A percentile compares a stretch with the other conserved stretches of the same genome.
phyloP scores from a whole-genome alignment of 139 green algal species.

The Auxenochlorella pyrenoidosa region DNA sequence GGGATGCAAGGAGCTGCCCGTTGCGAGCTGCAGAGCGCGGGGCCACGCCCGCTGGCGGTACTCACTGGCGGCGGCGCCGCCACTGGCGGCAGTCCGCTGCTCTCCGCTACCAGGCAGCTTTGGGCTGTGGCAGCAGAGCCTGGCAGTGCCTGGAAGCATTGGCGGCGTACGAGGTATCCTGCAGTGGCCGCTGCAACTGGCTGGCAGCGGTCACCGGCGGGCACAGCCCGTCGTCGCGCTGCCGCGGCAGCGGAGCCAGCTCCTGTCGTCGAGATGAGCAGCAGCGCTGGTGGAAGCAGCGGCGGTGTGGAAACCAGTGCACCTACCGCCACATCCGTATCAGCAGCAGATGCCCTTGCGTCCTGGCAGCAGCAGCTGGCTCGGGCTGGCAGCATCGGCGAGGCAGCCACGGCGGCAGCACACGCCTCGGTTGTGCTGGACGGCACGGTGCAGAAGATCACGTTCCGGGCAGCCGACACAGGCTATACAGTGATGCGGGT shows the following conservation, averaged over 20 bases:
- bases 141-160: neutral
- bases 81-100: neutral
- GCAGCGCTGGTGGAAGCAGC: neutral
- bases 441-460: conserved; percentile 50
- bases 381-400: neutral
- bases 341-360: neutral
- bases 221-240: neutral
- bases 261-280: neutral
- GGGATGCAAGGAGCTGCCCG: neutral
- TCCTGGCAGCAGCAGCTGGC: neutral
- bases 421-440: neutral
- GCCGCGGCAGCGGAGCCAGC: neutral
- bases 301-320: no score
- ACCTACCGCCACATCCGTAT: no score
- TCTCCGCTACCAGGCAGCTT: neutral
- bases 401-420: neutral
- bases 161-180: neutral
- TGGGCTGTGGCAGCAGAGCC: no score
- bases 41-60: neutral
- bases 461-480: conserved; percentile 41
- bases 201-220: neutral
- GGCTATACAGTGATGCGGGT: conserved; percentile 58
- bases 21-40: neutral
- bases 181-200: neutral
- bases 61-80: neutral